phyloP scores from a whole-genome alignment of 257 asterid species.

The Lycium ferocissimum region DNA sequence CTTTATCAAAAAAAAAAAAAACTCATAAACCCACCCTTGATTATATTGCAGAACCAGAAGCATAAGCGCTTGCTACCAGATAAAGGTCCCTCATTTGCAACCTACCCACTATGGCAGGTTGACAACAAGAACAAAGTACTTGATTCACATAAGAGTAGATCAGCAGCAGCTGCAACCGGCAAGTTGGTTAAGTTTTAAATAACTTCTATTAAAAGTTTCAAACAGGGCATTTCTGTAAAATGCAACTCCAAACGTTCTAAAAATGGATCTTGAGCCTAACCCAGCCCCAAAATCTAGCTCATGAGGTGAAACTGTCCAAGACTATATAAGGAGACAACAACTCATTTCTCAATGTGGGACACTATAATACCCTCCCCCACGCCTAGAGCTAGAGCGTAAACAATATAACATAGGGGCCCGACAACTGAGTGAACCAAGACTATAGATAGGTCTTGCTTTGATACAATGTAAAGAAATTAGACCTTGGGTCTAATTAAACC shows the following conservation, averaged over 20 bases:
- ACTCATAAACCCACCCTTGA: background rate
- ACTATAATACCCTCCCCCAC: constrained; percentile 15
- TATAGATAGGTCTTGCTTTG: background rate
- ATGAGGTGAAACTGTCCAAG: background rate
- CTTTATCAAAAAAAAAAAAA: background rate
- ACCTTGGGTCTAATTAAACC: background rate
- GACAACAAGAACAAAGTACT: background rate
- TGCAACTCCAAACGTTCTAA: background rate
- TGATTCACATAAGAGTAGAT: background rate
- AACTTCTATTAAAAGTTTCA: background rate
- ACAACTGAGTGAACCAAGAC: background rate
- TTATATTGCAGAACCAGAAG: constrained; percentile 11
- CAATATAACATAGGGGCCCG: background rate
- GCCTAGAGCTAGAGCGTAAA: background rate
- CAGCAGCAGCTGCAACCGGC: background rate
- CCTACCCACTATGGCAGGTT: background rate
- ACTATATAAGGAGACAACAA: background rate
- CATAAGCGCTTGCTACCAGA: background rate
- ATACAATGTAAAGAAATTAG: constrained; percentile 4
- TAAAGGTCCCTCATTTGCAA: constrained; percentile 19
- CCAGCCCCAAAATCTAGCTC: background rate
- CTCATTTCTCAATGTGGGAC: background rate
- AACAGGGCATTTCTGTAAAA: background rate
- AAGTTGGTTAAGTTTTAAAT: constrained; percentile 7
- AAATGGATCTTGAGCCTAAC: background rate